Conservation (phyloP, 164 flowering plant genomes). For the Chloranthus sessilifolius region DNA sequence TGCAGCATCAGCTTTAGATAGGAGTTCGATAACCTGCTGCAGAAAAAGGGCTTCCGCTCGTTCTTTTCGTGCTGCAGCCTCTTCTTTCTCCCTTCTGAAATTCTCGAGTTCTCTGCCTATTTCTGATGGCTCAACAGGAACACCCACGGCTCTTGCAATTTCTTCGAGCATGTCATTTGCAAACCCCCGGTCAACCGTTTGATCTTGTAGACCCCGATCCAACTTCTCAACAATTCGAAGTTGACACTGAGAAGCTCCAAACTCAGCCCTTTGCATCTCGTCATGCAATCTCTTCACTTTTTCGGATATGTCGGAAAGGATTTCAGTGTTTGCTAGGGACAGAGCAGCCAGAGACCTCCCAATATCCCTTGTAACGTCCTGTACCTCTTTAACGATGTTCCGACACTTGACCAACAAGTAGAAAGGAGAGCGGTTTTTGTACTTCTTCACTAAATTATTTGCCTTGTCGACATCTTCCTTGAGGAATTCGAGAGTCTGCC, state of each 20-base stretch:
- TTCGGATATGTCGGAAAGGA: conserved; percentile 50
- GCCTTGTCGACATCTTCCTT: conserved; percentile 58
- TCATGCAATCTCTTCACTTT: conserved; percentile 48
- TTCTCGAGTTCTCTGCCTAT: conserved; percentile 55
- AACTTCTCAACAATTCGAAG: conserved; percentile 53
- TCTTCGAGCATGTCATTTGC: conserved; percentile 67
- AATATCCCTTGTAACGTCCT: conserved; percentile 55
- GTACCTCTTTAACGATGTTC: conserved; percentile 53
- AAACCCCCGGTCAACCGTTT: conserved; percentile 51
- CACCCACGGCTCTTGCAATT: conserved; percentile 64
- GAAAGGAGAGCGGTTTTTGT: conserved; percentile 52
- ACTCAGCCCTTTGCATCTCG: conserved; percentile 71
- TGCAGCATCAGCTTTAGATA: conserved; percentile 72
- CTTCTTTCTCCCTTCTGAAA: conserved; percentile 58
- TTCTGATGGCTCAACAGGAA: conserved; percentile 60
- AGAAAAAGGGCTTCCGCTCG: conserved; percentile 53
- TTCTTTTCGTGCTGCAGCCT: conserved; percentile 54
- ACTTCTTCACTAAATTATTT: conserved; percentile 53
- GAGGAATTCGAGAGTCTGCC: conserved; percentile 46
- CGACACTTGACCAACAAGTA: conserved; percentile 57
- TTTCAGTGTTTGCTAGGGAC: conserved; percentile 53
- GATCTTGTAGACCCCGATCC: conserved; percentile 45
- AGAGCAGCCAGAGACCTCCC: conserved; percentile 53
- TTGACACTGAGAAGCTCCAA: conserved; percentile 47
- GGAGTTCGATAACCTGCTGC: conserved; percentile 60